Conservation (phyloP, 2,329 filamentous ascomycete genomes). For the Neoscytalidium dimidiatum region DNA sequence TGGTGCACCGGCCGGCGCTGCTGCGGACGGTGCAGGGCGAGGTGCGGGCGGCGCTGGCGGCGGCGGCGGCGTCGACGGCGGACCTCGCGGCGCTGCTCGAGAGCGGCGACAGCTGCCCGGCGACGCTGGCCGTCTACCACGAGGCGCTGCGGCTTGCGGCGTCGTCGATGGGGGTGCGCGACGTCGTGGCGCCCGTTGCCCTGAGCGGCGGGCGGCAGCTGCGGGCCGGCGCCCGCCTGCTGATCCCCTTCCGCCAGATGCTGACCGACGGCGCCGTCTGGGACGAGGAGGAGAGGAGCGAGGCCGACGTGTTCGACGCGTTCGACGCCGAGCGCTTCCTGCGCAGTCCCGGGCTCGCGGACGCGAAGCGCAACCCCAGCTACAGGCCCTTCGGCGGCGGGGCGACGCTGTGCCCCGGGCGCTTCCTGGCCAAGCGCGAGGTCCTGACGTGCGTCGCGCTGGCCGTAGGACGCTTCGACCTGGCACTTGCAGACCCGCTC, state of each 20-base stretch:
- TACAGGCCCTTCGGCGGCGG: conserved; percentile 20
- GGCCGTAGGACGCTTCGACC: not conserved
- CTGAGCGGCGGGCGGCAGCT: conserved; percentile 22
- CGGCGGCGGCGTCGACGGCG: not conserved
- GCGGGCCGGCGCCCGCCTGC: conserved; percentile 16
- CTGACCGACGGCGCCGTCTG: conserved; percentile 23
- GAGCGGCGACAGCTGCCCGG: conserved; percentile 16
- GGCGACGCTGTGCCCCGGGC: conserved; percentile 9
- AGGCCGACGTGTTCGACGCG: conserved; percentile 13
- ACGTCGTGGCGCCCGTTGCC: conserved; percentile 16
- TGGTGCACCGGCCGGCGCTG: conserved; percentile 21
- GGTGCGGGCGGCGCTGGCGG: not conserved
- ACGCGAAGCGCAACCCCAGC: not conserved
- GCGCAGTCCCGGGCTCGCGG: not conserved
- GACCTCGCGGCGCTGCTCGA: conserved; percentile 12
- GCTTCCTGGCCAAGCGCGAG: conserved; percentile 18
- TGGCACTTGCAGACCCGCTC: not conserved
- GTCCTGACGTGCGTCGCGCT: conserved; percentile 13
- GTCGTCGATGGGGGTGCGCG: conserved; percentile 10
- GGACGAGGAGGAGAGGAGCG: not conserved
- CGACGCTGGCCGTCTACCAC: conserved; percentile 19
- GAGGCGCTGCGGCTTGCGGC: conserved; percentile 22
- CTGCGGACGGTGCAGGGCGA: not conserved
- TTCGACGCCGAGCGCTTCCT: conserved; percentile 16
- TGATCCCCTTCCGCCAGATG: conserved; percentile 25